Base-by-base conservation (phyloP, 768 basidiomycete species). In the Lentinula lateritia region DNA sequence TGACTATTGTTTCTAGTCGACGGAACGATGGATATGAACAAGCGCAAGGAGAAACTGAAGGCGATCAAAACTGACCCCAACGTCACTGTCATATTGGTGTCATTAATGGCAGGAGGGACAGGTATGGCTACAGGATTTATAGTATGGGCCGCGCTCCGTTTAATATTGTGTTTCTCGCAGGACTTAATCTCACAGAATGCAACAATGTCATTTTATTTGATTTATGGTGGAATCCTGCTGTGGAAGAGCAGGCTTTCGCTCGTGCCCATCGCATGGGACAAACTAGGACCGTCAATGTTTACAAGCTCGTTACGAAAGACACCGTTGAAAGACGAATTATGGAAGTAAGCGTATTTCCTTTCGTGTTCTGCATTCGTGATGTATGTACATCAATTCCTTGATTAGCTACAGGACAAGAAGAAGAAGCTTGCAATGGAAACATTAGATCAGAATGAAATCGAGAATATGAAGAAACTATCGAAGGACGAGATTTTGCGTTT, bases 101-200 rank as follows among this genome's bases (percentile, higher is more conserved):
- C 94, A 0, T 95, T 98, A 83, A 96, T 95, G 71, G 93, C 95
- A 18, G 95, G 95, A 5, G 92, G 91, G 67, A 93, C 90, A n/a
- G 93, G 92, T 91, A 67, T 56, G 78, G 72, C 34, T 39, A 36
- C 18, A 54, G 12, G 18, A 4, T 18, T 41, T 20, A 12, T 9
- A 16, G 23, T 5, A 15, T 53, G 8, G n/a, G 13, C 32, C 38
- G n/a, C 20, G 6, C 38, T 10, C 9, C 50, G 28, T 28, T 28
- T 28, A 50, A 16, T 35, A 45, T 58, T 39, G 32, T 13, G 43
- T 53, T 16, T 32, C 63, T 57, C 20, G 50, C 65, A 86, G 93
- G 94, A 52, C 83, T 98, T 52, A 97, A 98, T 69, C 71, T 98
- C 67, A 95, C 93, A 0, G 88, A 87, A 43, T 97, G 95, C 74